Evolutionary conservation across 1,284 basidiomycete species (phyloP), one percentile per base, ranked within the genome.

Genomic region (Pseudomicrostroma phylloplanum): DNA sequence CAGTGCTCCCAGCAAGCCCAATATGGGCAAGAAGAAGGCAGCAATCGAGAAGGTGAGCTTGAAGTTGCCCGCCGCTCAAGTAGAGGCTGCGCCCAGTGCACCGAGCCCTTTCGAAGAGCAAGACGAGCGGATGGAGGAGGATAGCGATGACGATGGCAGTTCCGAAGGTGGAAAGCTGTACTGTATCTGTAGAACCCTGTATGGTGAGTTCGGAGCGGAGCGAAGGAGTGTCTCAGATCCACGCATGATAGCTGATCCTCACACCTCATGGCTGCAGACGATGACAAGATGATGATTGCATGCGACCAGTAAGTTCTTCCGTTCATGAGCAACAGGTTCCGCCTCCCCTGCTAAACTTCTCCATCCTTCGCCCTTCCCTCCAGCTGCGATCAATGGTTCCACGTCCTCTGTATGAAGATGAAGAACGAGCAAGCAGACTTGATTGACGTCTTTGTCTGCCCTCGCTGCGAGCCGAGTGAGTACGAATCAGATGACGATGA

Each of bases 311-410:
- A 12, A 9, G 54, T 51, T 13, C 23, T 23, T 6, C 1, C 1
- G 39, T 2, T 26, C 7, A 6, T 42, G 23, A 21, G 25, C 6
- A 17, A 6, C 6, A 3, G 9, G 2, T 23, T 6, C 9, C 30
- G 30, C 30, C 30, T 9, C 9, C 9, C 30, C 30, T 9, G 30
- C 30, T 36, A 3, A 36, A 4, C 3, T 36, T 9, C 40, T 39
- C 30, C 17, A 3, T 19, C 55, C 36, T 12, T 9, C 6, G 2
- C 26, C 41, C 6, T 17, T 23, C 57, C 26, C 19, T 19, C 6
- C 49, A 59, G 59, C 39, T 67, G 66, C 56, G 65, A 67, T 55
- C 61, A 65, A 40, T 67, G 66, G 66, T 67, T 6, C 17, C n/a
- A n/a, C 46, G 46, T 23, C 23, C 46, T n/a, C n/a, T 23, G 46